A percentile compares a stretch with the other conserved stretches of the same genome.
Conservation (phyloP, 495 filamentous ascomycete species). For the Pseudomonodictys pantanalensis region DNA sequence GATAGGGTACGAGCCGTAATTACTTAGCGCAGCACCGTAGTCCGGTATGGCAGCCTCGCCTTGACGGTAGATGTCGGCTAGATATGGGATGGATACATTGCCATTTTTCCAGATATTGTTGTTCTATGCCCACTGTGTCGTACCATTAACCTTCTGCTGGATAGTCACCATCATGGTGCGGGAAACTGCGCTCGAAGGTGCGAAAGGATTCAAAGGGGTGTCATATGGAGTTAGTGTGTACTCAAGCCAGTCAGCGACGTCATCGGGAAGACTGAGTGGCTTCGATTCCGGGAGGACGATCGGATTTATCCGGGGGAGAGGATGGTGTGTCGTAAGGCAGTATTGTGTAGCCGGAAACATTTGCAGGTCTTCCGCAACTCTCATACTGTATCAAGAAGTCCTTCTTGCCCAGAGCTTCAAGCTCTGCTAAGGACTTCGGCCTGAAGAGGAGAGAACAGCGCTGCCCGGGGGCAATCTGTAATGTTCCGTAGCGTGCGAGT, state of each 20-base stretch:
- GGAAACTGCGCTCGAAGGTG: neutral
- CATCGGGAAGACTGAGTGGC: neutral
- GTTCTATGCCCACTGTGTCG: slow-evolving; percentile 1
- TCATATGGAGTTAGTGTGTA: neutral
- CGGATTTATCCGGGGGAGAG: neutral
- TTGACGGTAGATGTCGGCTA: slow-evolving; percentile 8
- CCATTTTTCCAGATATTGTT: slow-evolving; percentile 1
- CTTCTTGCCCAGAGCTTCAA: neutral
- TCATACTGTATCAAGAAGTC: slow-evolving; percentile 2
- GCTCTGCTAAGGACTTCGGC: neutral
- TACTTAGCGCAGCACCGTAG: too few relatives aligned
- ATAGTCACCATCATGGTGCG: slow-evolving; percentile 1
- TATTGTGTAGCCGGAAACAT: slow-evolving; percentile 1
- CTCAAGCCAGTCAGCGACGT: slow-evolving; percentile 3
- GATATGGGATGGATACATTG: slow-evolving; percentile 1
- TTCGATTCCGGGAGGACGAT: neutral
- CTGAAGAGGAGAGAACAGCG: neutral
- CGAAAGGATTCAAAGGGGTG: neutral
- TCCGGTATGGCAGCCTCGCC: too few relatives aligned
- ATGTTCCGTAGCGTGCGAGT: too few relatives aligned
- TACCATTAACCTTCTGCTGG: slow-evolving; percentile 1
- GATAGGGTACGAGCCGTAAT: too few relatives aligned
- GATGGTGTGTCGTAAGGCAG: neutral
- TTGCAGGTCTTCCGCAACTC: neutral
- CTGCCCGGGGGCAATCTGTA: slow-evolving; percentile 6